Evolutionary conservation across 2,329 filamentous ascomycete species (phyloP).

Genomic region (Sclerotinia sclerotiorum): DNA sequence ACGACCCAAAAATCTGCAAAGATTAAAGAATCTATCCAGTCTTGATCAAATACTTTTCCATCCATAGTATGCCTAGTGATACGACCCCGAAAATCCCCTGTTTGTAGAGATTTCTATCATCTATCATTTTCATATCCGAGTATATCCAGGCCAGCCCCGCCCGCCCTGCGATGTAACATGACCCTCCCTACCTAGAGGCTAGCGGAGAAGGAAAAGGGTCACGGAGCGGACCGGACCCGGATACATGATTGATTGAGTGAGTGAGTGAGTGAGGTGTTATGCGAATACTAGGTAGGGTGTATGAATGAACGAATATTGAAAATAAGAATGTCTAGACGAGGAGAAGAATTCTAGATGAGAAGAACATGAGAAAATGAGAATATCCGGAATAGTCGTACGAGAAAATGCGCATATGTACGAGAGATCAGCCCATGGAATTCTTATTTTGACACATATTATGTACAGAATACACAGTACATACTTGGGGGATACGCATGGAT

Average conservation of each 20-base stretch:
- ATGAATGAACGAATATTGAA: too few relatives aligned
- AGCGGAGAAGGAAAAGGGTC: neutral
- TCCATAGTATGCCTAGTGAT: too few relatives aligned
- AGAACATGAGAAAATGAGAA: too few relatives aligned
- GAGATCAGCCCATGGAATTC: too few relatives aligned
- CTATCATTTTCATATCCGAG: neutral
- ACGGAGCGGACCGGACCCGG: neutral
- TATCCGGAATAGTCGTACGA: neutral
- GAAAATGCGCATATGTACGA: too few relatives aligned
- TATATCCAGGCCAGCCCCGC: neutral
- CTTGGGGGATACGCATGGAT: neutral
- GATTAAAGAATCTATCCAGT: too few relatives aligned
- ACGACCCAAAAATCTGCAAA: too few relatives aligned
- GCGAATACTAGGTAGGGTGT: neutral
- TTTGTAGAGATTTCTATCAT: neutral
- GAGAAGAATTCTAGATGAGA: neutral
- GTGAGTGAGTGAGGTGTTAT: neutral
- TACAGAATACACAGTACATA: neutral
- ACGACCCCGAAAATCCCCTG: neutral
- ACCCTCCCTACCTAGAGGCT: neutral
- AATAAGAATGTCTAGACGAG: neutral
- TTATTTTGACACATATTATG: too few relatives aligned
- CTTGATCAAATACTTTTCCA: too few relatives aligned
- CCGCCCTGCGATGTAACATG: neutral
- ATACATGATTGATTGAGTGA: neutral